A percentile compares a stretch with the other conserved stretches of the same genome.
Evolutionary conservation across 257 asterid species (phyloP).

Genomic region (Pogostemon cablin): DNA sequence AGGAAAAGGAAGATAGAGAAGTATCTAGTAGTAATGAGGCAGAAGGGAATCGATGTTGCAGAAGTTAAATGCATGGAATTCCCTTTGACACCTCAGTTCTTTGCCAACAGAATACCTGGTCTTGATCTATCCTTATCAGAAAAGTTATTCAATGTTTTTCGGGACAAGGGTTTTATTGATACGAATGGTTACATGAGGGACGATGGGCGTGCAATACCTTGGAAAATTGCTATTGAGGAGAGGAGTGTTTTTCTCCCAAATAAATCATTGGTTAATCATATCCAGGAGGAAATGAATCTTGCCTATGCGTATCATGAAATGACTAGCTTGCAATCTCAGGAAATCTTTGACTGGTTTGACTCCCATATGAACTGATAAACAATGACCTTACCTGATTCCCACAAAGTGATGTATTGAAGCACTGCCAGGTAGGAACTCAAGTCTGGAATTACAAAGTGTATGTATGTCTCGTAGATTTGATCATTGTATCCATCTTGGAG

Average conservation of each 20-base stretch:
- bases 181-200: slow-evolving; percentile 79
- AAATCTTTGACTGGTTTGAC: slow-evolving; percentile 84
- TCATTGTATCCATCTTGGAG: slow-evolving; percentile 18
- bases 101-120: slow-evolving; percentile 70
- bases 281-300: slow-evolving; percentile 98
- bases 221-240: slow-evolving; percentile 71
- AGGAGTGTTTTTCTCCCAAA: slow-evolving; percentile 55
- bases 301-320: slow-evolving; percentile 96
- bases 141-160: slow-evolving; percentile 52
- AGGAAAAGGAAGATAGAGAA: slow-evolving; percentile 62
- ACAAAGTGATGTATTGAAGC: slow-evolving; percentile 20
- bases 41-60: slow-evolving; percentile 64
- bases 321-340: slow-evolving; percentile 80
- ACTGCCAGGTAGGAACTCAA: not conserved
- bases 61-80: slow-evolving; percentile 78
- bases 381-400: slow-evolving; percentile 18
- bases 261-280: slow-evolving; percentile 60
- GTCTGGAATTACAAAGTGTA: slow-evolving; percentile 10
- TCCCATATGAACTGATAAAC: slow-evolving; percentile 59
- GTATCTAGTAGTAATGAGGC: slow-evolving; percentile 55
- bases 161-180: slow-evolving; percentile 69
- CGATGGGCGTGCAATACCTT: slow-evolving; percentile 79
- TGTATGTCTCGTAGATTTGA: slow-evolving; percentile 9
- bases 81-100: slow-evolving; percentile 63
- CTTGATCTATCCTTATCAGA: slow-evolving; percentile 51